These are phyloP conservation scores for Arxiozyma telluris DNA, from an alignment of 1,139 yeast species.

Conservation along the genomic window DNA sequence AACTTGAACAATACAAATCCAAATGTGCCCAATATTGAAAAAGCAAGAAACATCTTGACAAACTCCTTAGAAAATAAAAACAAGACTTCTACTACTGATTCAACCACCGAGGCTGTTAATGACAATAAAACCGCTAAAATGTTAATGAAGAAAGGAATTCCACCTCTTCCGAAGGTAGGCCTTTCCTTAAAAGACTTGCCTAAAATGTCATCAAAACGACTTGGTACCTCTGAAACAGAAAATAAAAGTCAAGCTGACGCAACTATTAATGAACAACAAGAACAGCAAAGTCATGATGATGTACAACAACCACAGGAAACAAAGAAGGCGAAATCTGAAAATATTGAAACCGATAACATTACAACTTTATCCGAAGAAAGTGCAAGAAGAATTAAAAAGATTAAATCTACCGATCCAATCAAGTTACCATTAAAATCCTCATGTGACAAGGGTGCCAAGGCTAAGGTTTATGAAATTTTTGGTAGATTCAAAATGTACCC, in stretches of 20 bases:
- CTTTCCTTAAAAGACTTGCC: not conserved
- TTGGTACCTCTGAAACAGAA: not conserved
- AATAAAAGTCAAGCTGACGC: not conserved
- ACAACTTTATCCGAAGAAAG: not conserved
- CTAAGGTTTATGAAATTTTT: slow-evolving; percentile 5
- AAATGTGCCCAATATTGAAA: not conserved
- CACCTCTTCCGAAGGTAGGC: not conserved
- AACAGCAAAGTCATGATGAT: not conserved
- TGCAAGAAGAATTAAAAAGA: not conserved
- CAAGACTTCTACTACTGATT: not conserved
- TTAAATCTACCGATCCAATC: not conserved
- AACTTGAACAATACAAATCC: not conserved
- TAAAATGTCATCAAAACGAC: not conserved
- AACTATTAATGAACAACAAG: not conserved
- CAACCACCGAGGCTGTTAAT: not conserved
- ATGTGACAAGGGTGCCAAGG: slow-evolving; percentile 7
- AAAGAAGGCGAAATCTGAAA: not conserved
- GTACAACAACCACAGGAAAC: not conserved
- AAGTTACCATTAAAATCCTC: slow-evolving; percentile 1
- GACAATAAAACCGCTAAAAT: not conserved
- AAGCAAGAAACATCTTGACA: not conserved
- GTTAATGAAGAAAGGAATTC: not conserved
- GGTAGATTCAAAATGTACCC: slow-evolving; percentile 5
- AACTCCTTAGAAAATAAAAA: not conserved
- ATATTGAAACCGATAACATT: not conserved